Conservation (phyloP, 164 flowering plant species). For the Macadamia integrifolia region DNA sequence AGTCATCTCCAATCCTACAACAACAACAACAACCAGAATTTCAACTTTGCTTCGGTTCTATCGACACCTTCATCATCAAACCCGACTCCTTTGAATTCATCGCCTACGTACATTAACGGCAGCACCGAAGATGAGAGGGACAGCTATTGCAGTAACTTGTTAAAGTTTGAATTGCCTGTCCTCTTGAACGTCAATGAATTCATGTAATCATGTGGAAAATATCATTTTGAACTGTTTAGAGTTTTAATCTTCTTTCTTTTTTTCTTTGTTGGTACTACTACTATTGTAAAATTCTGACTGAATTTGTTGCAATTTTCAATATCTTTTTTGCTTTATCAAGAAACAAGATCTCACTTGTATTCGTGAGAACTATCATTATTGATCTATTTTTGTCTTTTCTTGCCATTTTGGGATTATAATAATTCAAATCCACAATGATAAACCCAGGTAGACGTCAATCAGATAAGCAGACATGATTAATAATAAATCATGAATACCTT, state of each 20-base stretch:
- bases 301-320: slow-evolving; percentile 1
- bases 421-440: not conserved
- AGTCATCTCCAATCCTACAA: slow-evolving; percentile 22
- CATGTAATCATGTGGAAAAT: slow-evolving; percentile 26
- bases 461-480: not conserved
- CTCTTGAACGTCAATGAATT: slow-evolving; percentile 37
- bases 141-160: slow-evolving; percentile 48
- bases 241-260: not conserved
- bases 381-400: slow-evolving; percentile 3
- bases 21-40: slow-evolving; percentile 16
- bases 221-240: not conserved
- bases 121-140: slow-evolving; percentile 53
- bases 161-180: slow-evolving; percentile 52
- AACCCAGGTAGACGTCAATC: not conserved
- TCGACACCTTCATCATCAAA: slow-evolving; percentile 54
- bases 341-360: slow-evolving; percentile 1
- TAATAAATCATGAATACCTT: not conserved
- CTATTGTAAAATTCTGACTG: slow-evolving; percentile 10
- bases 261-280: slow-evolving; percentile 11
- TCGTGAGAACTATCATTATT: slow-evolving; percentile 11
- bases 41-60: slow-evolving; percentile 33
- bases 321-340: slow-evolving; percentile 9
- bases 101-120: slow-evolving; percentile 29
- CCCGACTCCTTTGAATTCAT: slow-evolving; percentile 47
- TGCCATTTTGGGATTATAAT: not conserved